A percentile compares a stretch with the other conserved stretches of the same genome.
These are phyloP conservation scores for Eragrostis tef DNA, from an alignment of 202 grass and related monocot genomes.

Conservation along the genomic window DNA sequence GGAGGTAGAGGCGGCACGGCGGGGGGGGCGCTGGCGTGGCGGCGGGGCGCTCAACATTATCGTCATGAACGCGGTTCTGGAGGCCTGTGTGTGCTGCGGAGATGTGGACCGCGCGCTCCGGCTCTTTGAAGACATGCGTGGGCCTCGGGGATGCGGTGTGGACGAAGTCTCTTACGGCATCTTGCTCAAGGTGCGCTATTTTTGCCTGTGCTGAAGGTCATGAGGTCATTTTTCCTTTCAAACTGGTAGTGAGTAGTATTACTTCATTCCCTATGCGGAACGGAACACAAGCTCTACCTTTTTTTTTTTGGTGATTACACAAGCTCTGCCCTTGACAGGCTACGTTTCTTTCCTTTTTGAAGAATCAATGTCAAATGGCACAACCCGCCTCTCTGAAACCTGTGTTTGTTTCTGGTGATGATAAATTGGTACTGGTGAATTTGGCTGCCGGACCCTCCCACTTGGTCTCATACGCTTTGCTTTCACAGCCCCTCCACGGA, in stretches of 20 bases:
- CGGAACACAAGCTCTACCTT: not conserved
- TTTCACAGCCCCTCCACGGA: not conserved
- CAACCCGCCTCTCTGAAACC: not conserved
- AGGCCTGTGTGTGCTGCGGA: slow-evolving; percentile 80
- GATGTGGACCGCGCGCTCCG: slow-evolving; percentile 62
- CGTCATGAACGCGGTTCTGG: slow-evolving; percentile 90
- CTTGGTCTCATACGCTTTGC: not conserved
- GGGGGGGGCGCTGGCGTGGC: slow-evolving; percentile 43
- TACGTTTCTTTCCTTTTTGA: slow-evolving; percentile 4
- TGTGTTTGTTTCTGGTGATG: not conserved
- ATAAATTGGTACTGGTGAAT: not conserved
- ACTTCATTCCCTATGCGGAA: not conserved
- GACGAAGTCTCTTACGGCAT: slow-evolving; percentile 75
- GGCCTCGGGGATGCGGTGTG: slow-evolving; percentile 57
- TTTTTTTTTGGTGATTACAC: too few relatives aligned
- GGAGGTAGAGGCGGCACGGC: slow-evolving; percentile 66
- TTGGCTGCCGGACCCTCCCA: not conserved
- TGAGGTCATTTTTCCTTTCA: not conserved
- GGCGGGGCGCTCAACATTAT: slow-evolving; percentile 64
- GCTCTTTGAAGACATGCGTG: slow-evolving; percentile 73
- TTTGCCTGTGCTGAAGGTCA: not conserved
- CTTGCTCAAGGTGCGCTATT: slow-evolving; percentile 68
- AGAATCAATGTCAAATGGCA: not conserved
- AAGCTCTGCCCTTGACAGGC: not conserved
- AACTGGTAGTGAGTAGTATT: slow-evolving; percentile 3